Conservation (phyloP, 2,329 filamentous ascomycete genomes). For the Ceratocystis variospora region DNA sequence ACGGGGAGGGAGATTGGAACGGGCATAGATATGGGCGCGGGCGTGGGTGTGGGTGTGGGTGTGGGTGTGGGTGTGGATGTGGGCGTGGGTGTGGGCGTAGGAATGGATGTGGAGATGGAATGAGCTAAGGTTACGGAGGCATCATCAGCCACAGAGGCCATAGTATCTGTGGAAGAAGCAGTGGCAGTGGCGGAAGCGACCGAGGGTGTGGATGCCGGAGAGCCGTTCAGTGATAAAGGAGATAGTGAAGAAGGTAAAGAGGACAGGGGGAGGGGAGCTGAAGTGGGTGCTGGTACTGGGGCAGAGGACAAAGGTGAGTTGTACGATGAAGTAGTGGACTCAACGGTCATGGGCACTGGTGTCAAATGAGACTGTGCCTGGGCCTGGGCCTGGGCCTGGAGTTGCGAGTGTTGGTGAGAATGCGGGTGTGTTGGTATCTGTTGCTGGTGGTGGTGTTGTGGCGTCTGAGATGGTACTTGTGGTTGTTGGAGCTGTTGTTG, state of each 20-base stretch:
- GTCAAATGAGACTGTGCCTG: neutral
- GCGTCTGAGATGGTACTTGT: conserved; percentile 16
- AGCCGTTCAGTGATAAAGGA: neutral
- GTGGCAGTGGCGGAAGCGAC: neutral
- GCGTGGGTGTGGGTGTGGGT: neutral
- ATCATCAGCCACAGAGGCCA: neutral
- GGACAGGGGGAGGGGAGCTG: conserved; percentile 18
- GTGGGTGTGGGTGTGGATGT: neutral
- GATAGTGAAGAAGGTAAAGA: neutral
- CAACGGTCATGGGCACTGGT: conserved; percentile 22
- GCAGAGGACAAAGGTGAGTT: conserved; percentile 26
- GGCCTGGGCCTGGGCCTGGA: conserved; percentile 17
- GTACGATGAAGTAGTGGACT: conserved; percentile 38
- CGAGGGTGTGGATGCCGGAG: neutral
- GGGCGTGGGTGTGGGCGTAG: neutral
- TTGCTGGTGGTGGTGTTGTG: conserved; percentile 18
- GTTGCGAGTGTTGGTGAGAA: conserved; percentile 17
- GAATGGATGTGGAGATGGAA: neutral
- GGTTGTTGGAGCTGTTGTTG: conserved; percentile 7
- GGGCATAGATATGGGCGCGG: neutral
- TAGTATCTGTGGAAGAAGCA: neutral
- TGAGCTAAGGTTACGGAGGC: neutral
- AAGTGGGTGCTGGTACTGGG: conserved; percentile 19
- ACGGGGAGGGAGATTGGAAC: conserved; percentile 33
- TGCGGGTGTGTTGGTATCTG: conserved; percentile 11